phyloP scores from a whole-genome alignment of 176 grass and related monocot genomes.

The Oryza glumipatula region DNA sequence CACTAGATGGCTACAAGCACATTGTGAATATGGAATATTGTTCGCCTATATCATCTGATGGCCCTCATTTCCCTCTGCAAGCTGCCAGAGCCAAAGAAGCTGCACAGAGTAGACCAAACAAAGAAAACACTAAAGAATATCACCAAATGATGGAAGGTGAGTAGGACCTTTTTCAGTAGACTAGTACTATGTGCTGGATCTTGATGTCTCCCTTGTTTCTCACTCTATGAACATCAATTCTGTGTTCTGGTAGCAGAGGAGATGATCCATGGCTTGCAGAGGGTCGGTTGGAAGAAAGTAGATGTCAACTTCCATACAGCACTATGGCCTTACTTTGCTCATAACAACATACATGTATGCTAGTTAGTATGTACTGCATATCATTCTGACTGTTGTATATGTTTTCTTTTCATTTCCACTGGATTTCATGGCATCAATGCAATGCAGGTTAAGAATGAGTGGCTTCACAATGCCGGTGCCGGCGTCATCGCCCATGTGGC shows the following conservation, averaged over 20 bases:
- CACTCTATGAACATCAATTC: conserved; percentile 4
- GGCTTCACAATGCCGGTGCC: conserved; percentile 76
- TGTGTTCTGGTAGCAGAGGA: conserved; percentile 61
- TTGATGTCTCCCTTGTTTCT: neutral
- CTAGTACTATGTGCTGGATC: neutral
- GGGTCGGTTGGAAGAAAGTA: conserved; percentile 90
- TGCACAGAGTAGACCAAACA: conserved; percentile 60
- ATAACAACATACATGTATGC: conserved; percentile 88
- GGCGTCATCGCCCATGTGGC: conserved; percentile 72
- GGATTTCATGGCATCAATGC: neutral
- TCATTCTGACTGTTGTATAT: neutral
- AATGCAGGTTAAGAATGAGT: conserved; percentile 77
- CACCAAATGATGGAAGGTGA: conserved; percentile 81
- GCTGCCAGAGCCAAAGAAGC: conserved; percentile 72
- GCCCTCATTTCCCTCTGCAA: conserved; percentile 68
- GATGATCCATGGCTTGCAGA: conserved; percentile 82
- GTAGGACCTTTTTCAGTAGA: neutral
- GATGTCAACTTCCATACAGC: conserved; percentile 80
- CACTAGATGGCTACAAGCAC: conserved; percentile 76
- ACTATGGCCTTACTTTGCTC: conserved; percentile 80
- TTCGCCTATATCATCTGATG: conserved; percentile 49
- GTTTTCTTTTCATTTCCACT: neutral
- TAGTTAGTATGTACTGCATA: too few relatives aligned
- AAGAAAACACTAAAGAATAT: conserved; percentile 65
- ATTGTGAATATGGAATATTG: conserved; percentile 77